Base-by-base conservation (phyloP, 345 rosid species). In the Luvunga scandens region DNA sequence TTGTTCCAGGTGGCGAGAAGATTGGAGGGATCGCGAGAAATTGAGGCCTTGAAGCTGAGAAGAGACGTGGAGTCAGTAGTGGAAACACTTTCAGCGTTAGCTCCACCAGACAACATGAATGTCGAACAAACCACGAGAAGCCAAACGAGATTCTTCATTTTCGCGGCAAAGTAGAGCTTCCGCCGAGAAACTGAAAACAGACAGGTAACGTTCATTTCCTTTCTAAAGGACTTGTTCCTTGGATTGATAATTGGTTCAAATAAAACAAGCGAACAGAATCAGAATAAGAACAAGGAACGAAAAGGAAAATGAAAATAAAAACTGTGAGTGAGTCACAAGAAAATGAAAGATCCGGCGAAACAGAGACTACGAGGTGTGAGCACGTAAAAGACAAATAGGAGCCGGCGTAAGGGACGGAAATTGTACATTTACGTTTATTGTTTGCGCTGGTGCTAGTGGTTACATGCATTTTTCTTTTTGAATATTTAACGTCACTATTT, bases 1-100 rank as follows among this genome's bases (percentile, higher is more conserved):
- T 67, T 69, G 79, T 76, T 81, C 94, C 94, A 91, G 77, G 25
- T 31, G 66, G 86, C 78, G 62, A 91, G 84, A 73, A 81, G 80
- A 71, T 84, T 73, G 13, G 78, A 77, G 42, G 88, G 86, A 75
- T 87, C 89, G 31, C 61, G 61, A 74, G 85, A 73, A 24, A 88
- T 73, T 9, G 92, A 83, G 64, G 36, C 55, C 82, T 86, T 91
- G 82, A 91, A 81, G 75, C 71, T 33, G 24, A 91, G 89, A 62
- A 91, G 92, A 42, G 87, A 77, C 16, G 68, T 59, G 9, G 78
- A 38, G 74, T 90, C 90, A 21, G 73, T 36, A 7, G 62, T 6
- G 13, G 78, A 34, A 53, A 31, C 45, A 65, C 9, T 24, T 18
- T 18, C 13, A 4, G 55, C 12, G 34, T 55, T 21, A 66, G 65